Conservation (phyloP, 768 basidiomycete species). For the Pilatotrama ljubarskyi region DNA sequence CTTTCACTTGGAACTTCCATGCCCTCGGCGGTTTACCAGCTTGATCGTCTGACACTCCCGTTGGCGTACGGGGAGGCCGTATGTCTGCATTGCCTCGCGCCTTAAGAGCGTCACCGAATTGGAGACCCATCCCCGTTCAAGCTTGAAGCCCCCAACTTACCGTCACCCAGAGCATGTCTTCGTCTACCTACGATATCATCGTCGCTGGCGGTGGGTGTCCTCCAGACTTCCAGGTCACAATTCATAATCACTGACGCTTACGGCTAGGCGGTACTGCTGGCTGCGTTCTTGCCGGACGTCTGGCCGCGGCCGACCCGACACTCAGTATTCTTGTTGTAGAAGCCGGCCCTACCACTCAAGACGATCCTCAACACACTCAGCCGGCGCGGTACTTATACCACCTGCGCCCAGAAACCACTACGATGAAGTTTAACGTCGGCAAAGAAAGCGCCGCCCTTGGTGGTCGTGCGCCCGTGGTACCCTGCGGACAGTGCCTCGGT, state of each 20-base stretch:
- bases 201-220: constrained; percentile 54
- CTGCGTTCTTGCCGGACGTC: constrained; percentile 55
- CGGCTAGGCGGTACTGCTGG: constrained; percentile 49
- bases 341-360: constrained; percentile 50
- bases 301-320: constrained; percentile 50
- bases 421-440: constrained; percentile 43
- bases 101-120: too few relatives aligned
- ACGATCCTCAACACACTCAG: constrained; percentile 49
- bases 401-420: constrained; percentile 38
- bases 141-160: neutral
- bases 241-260: neutral
- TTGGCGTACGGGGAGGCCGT: too few relatives aligned
- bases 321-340: constrained; percentile 64
- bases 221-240: neutral
- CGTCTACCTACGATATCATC: constrained; percentile 45
- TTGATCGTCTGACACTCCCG: too few relatives aligned
- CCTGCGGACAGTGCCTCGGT: constrained; percentile 51
- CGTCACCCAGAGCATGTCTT: neutral
- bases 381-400: constrained; percentile 51
- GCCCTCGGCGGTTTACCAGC: too few relatives aligned
- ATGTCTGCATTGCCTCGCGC: too few relatives aligned
- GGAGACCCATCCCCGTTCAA: too few relatives aligned
- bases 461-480: constrained; percentile 45
- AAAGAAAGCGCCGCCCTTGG: constrained; percentile 42
- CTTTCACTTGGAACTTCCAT: too few relatives aligned